These are phyloP conservation scores for Globisporangium middletonii DNA, from an alignment of 352 stramenopile genomes.

Conservation along the genomic window DNA sequence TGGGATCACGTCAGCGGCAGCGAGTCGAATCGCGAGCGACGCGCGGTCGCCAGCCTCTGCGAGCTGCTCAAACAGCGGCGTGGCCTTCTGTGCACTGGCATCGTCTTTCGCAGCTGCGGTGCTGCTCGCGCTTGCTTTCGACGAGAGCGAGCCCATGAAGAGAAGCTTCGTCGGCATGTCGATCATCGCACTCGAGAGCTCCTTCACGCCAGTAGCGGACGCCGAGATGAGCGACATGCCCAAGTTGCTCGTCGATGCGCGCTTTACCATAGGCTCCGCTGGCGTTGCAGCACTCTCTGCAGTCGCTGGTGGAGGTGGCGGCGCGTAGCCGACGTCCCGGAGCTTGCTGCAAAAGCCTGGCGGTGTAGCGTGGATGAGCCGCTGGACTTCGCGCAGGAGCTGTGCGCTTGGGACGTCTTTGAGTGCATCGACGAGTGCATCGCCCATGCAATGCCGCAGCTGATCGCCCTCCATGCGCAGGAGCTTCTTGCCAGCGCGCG, in stretches of 20 bases:
- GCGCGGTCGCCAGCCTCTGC: conserved; percentile 41
- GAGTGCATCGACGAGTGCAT: conserved; percentile 49
- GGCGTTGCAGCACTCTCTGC: not conserved
- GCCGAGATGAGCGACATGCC: conserved; percentile 51
- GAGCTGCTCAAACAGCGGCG: conserved; percentile 56
- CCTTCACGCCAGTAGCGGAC: conserved; percentile 58
- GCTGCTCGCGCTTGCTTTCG: not conserved
- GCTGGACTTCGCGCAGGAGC: conserved; percentile 35
- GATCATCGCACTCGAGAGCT: conserved; percentile 61
- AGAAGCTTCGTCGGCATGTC: conserved; percentile 70
- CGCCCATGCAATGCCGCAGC: conserved; percentile 58
- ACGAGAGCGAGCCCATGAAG: conserved; percentile 21
- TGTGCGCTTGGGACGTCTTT: conserved; percentile 17
- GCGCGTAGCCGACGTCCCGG: conserved; percentile 26
- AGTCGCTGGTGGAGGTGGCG: not conserved
- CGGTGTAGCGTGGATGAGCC: conserved; percentile 59
- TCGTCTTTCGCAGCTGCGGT: conserved; percentile 12
- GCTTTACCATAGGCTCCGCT: conserved; percentile 2
- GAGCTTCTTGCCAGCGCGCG: conserved; percentile 46
- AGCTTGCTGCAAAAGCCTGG: conserved; percentile 53
- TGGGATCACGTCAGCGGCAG: conserved; percentile 53
- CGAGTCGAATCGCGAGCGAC: conserved; percentile 51
- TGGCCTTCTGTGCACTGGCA: conserved; percentile 16
- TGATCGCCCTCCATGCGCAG: conserved; percentile 69
- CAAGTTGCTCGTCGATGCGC: conserved; percentile 15